phyloP scores from a whole-genome alignment of 352 stramenopile species.

The Globisporangium carolinianum region DNA sequence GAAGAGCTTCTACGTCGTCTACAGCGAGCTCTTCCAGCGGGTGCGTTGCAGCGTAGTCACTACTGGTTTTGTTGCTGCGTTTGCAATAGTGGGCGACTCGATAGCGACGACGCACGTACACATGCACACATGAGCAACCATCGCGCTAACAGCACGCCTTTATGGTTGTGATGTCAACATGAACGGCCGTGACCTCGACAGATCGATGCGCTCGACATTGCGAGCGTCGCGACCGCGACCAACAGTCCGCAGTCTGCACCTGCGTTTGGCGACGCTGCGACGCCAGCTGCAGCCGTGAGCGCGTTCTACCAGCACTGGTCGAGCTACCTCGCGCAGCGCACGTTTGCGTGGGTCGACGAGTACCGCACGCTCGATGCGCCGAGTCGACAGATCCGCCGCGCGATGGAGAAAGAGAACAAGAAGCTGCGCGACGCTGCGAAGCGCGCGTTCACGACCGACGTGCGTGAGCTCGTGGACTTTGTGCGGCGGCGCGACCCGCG shows the following conservation, averaged over 20 bases:
- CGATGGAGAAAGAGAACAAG: slow-evolving; percentile 88
- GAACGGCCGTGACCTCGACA: slow-evolving; percentile 8
- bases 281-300: slow-evolving; percentile 45
- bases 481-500: slow-evolving; percentile 71
- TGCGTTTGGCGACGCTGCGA: slow-evolving; percentile 32
- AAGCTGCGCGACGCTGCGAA: slow-evolving; percentile 75
- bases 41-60: slow-evolving; percentile 12
- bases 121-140: background rate
- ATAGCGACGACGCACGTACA: too few relatives aligned
- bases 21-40: slow-evolving; percentile 63
- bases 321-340: slow-evolving; percentile 64
- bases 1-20: slow-evolving; percentile 77
- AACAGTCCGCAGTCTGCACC: slow-evolving; percentile 21
- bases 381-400: slow-evolving; percentile 63
- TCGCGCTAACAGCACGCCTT: slow-evolving; percentile 1
- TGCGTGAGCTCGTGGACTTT: slow-evolving; percentile 81
- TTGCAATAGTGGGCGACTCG: too few relatives aligned
- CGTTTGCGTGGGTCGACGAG: slow-evolving; percentile 74
- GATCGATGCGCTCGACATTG: slow-evolving; percentile 66
- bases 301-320: slow-evolving; percentile 79
- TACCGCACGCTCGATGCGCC: slow-evolving; percentile 80
- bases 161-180: background rate
- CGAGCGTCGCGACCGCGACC: slow-evolving; percentile 11
- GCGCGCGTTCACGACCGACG: slow-evolving; percentile 70
- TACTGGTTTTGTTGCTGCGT: background rate